phyloP scores from a whole-genome alignment of 306 rosid species.

The Albizia julibrissin region DNA sequence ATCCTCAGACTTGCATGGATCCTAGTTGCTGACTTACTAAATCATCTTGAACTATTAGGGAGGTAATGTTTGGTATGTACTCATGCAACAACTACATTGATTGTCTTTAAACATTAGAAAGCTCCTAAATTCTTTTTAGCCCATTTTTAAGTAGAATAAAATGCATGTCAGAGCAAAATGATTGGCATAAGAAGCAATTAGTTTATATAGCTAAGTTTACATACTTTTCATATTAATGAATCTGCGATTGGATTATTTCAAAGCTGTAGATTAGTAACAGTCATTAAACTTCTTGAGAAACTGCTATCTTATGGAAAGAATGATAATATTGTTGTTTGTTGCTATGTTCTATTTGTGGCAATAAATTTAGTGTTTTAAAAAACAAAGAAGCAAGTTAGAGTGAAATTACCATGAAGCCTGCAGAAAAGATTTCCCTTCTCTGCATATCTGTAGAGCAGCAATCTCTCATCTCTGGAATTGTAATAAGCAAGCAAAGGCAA shows the following conservation, averaged over 20 bases:
- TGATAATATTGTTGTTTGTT: not conserved
- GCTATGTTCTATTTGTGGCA: not conserved
- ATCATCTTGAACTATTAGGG: too few relatives aligned
- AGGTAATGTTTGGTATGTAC: not conserved
- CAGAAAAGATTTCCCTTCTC: conserved; percentile 64
- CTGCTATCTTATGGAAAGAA: not conserved
- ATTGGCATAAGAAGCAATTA: not conserved
- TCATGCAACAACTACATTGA: not conserved
- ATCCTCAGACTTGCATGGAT: too few relatives aligned
- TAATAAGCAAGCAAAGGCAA: conserved; percentile 69
- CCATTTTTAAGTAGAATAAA: too few relatives aligned
- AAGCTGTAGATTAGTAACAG: not conserved
- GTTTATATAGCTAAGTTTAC: too few relatives aligned
- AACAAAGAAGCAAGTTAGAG: not conserved
- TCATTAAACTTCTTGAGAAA: not conserved
- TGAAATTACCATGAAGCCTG: conserved; percentile 57
- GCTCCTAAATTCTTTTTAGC: too few relatives aligned
- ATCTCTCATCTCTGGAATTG: conserved; percentile 61
- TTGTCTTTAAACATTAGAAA: too few relatives aligned
- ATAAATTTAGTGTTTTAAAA: not conserved
- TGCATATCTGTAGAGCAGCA: conserved; percentile 59
- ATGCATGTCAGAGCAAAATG: not conserved
- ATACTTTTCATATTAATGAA: not conserved
- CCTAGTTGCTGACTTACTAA: not conserved
- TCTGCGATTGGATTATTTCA: not conserved